Evolutionary conservation across 768 basidiomycete species (phyloP).

Genomic region (Termitomyces heimii): DNA sequence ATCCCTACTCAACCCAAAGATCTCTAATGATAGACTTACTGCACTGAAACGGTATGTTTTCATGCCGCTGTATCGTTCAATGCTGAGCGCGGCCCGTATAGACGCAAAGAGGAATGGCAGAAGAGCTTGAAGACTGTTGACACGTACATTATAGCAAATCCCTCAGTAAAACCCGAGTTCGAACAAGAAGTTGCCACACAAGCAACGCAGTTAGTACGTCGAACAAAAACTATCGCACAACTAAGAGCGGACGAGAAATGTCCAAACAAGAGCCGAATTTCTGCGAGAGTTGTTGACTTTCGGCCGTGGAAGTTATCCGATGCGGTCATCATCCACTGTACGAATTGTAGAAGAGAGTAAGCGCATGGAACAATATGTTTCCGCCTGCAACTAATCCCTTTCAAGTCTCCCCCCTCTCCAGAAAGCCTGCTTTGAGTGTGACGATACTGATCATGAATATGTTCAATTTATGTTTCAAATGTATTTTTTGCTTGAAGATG

Average conservation of each 20-base stretch:
- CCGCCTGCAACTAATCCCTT: not conserved
- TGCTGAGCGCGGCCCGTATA: slow-evolving; percentile 3
- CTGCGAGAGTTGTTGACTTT: slow-evolving; percentile 49
- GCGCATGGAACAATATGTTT: slow-evolving; percentile 7
- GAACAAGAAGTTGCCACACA: not conserved
- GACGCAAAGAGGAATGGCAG: slow-evolving; percentile 25
- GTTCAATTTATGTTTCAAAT: slow-evolving; percentile 43
- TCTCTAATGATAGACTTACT: slow-evolving; percentile 27
- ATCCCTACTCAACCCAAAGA: slow-evolving; percentile 31
- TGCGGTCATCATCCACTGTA: slow-evolving; percentile 44
- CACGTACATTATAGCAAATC: not conserved
- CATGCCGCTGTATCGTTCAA: not conserved
- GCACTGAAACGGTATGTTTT: slow-evolving; percentile 35
- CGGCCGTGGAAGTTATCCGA: slow-evolving; percentile 45
- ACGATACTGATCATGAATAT: slow-evolving; percentile 46
- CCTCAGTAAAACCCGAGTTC: not conserved
- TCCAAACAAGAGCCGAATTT: slow-evolving; percentile 34
- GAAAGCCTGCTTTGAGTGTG: slow-evolving; percentile 45
- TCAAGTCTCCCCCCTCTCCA: slow-evolving; percentile 37
- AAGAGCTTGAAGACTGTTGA: slow-evolving; percentile 1
- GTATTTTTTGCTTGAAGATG: slow-evolving; percentile 47
- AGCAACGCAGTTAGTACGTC: not conserved
- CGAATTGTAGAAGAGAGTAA: slow-evolving; percentile 46
- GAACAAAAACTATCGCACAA: slow-evolving; percentile 29
- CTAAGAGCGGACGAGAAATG: slow-evolving; percentile 23